Conservation (phyloP, 192 early-diverging fungal species). For the Cetraspora pellucida region DNA sequence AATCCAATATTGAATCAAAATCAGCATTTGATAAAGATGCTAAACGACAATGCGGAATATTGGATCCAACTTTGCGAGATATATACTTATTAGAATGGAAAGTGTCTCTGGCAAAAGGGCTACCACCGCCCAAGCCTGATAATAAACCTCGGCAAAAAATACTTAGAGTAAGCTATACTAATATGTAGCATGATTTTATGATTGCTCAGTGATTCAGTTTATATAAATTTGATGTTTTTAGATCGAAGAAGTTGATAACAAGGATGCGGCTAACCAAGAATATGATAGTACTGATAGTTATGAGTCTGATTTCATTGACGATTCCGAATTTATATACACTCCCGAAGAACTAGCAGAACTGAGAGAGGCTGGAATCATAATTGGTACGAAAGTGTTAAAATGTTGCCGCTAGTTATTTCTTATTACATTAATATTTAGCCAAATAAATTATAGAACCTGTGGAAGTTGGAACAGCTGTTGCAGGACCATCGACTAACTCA, state of each 20-base stretch:
- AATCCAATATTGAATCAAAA: not conserved
- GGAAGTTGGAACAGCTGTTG: too few species aligned
- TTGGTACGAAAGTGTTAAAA: not conserved
- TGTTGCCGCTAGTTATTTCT: not conserved
- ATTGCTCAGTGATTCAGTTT: too few species aligned
- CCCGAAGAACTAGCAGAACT: not conserved
- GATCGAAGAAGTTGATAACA: not conserved
- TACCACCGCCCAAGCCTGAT: not conserved
- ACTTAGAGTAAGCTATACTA: not conserved
- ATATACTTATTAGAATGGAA: not conserved
- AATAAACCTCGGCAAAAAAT: not conserved
- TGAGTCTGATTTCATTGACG: constrained; percentile 11
- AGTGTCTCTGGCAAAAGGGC: not conserved
- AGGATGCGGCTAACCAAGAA: not conserved
- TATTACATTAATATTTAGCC: too few species aligned
- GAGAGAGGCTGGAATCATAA: not conserved
- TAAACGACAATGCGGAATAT: not conserved
- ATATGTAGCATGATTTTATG: too few species aligned
- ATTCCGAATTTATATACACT: not conserved
- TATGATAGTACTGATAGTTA: not conserved
- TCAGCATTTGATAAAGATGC: not conserved
- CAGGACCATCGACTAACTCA: too few species aligned
- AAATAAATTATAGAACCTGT: too few species aligned
- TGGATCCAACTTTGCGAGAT: not conserved
- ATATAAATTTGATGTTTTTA: not conserved